Base-by-base conservation (phyloP, 2,329 filamentous ascomycete species). In the Cladosporium sp. region DNA sequence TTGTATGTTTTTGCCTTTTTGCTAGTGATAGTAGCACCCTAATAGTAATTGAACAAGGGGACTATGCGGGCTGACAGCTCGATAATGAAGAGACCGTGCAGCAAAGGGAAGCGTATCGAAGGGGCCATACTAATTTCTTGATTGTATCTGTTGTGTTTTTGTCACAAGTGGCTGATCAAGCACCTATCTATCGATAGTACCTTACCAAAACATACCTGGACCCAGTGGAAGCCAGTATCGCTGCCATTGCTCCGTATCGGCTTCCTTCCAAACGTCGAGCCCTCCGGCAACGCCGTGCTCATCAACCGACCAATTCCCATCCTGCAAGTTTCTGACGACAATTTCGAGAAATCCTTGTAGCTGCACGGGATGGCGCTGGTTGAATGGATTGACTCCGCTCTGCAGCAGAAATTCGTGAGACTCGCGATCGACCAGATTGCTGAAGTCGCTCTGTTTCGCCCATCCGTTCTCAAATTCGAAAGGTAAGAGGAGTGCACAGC, bases 221-320 rank as follows among this genome's bases (percentile, higher is more conserved):
- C 67, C 67, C 10, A 66, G 21, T 12, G 66, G 64, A 3, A 65
- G 29, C 16, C 56, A 66, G 26, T 68, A 68, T n/a, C 64, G 44
- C 33, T 37, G 28, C 68, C 66, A 69, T 26, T 57, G 31, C 49
- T 68, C 68, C 18, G 64, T 69, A 29, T 69, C 65, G n/a, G 66
- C 68, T 14, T 66, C 18, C 26, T 55, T 65, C 66, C 68, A 68
- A 2, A 59, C 53, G 56, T 69, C 62, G 16, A 68, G 66, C n/a
- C 65, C 65, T 31, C 66, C 68, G 26, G 66, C 60, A 21, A 68
- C 65, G 26, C 68, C 68, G 16, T 65, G 35, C 8, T 33, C 60
- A 57, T 67, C 60, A 8, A 69, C 67, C 40, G 26, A 35, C 67
- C 68, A 69, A 14, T 62, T n/a, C 3, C 57, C 61, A 44, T 49